Evolutionary conservation across 176 grass and related monocot genomes (phyloP).

Genomic region (Guadua angustifolia): DNA sequence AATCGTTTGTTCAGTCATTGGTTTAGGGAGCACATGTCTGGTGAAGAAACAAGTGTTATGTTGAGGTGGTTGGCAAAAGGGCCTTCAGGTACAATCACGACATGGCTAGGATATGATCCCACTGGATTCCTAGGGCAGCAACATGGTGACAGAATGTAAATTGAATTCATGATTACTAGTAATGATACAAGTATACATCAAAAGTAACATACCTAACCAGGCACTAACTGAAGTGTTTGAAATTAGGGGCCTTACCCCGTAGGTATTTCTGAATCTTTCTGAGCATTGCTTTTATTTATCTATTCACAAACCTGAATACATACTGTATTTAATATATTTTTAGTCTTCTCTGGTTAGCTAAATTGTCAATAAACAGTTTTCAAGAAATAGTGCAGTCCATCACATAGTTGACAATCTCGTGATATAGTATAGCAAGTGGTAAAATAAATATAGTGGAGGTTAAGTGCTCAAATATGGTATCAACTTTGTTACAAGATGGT

Average conservation of each 20-base stretch:
- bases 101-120: too few species aligned
- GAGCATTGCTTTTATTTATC: background rate
- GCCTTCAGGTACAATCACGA: too few species aligned
- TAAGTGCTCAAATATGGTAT: background rate
- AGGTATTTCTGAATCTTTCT: background rate
- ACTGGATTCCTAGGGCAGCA: too few species aligned
- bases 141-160: background rate
- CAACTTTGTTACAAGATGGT: background rate
- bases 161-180: background rate
- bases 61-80: too few species aligned
- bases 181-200: background rate
- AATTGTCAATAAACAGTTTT: background rate
- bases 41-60: too few species aligned
- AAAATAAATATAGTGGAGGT: background rate
- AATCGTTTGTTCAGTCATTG: too few species aligned
- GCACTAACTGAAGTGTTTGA: background rate
- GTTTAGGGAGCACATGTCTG: too few species aligned
- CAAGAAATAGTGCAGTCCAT: too few species aligned
- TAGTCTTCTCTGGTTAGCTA: background rate
- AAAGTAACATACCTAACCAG: background rate
- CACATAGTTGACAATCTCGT: background rate
- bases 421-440: background rate
- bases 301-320: background rate
- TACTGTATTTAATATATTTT: background rate
- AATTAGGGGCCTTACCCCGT: too few species aligned